A percentile compares a stretch with the other conserved stretches of the same genome.
Evolutionary conservation across 2,329 filamentous ascomycete species (phyloP).

Genomic region (Chaetomium strumarium): DNA sequence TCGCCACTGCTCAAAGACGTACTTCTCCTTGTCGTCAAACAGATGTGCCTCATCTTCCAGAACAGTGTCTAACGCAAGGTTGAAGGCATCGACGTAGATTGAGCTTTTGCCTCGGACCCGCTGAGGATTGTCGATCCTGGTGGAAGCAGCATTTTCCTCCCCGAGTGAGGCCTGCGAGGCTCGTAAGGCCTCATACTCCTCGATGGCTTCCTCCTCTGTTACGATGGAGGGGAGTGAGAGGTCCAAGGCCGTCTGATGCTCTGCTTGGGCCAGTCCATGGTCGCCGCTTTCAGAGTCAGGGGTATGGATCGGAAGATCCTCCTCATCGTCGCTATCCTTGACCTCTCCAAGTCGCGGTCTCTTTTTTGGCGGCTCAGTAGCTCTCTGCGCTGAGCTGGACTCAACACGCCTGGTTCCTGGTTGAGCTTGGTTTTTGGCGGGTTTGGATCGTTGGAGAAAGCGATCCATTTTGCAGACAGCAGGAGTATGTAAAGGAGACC

Average conservation of each 20-base stretch:
- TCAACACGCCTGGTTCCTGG: slow-evolving; percentile 5
- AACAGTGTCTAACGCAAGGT: slow-evolving; percentile 83
- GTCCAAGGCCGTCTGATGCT: slow-evolving; percentile 58
- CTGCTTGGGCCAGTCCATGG: neutral
- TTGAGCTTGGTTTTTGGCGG: slow-evolving; percentile 12
- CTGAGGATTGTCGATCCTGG: slow-evolving; percentile 44
- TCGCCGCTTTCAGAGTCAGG: neutral
- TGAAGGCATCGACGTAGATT: slow-evolving; percentile 96
- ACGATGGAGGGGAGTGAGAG: slow-evolving; percentile 62
- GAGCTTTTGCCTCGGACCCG: slow-evolving; percentile 79
- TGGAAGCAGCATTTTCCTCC: slow-evolving; percentile 39
- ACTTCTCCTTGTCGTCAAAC: slow-evolving; percentile 72
- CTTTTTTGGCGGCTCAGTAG: slow-evolving; percentile 31
- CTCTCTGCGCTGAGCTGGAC: slow-evolving; percentile 8
- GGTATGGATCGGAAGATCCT: neutral
- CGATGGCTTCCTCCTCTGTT: slow-evolving; percentile 65
- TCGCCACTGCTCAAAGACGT: slow-evolving; percentile 72
- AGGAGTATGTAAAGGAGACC: neutral
- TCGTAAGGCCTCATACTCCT: slow-evolving; percentile 69
- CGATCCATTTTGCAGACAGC: slow-evolving; percentile 25
- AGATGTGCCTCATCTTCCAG: slow-evolving; percentile 82
- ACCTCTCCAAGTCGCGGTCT: slow-evolving; percentile 29
- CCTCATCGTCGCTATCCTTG: slow-evolving; percentile 22
- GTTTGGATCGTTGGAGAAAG: slow-evolving; percentile 23
- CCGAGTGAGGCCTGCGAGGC: slow-evolving; percentile 32